Evolutionary conservation across 176 grass and related monocot species (phyloP).

Genomic region (Ensete glaucum): DNA sequence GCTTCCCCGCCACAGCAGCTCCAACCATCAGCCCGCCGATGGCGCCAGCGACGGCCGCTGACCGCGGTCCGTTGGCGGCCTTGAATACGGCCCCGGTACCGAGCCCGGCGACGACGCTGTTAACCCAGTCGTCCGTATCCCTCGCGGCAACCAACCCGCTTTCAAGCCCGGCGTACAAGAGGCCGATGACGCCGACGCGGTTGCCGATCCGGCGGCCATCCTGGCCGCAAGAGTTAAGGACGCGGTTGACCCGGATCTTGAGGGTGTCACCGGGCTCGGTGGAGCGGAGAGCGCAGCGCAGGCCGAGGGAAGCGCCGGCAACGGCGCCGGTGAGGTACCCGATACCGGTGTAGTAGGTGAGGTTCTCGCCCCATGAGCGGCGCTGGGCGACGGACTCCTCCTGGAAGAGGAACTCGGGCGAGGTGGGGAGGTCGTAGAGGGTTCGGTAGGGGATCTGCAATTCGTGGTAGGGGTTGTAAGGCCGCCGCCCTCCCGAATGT

Average conservation of each 20-base stretch:
- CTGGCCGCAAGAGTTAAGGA: slow-evolving; percentile 10
- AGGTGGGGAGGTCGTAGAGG: background rate
- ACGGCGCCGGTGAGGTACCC: slow-evolving; percentile 1
- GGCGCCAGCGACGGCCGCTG: slow-evolving; percentile 3
- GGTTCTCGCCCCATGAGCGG: slow-evolving; percentile 15
- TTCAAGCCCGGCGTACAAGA: slow-evolving; percentile 1
- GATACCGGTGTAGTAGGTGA: slow-evolving; percentile 12
- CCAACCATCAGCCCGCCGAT: slow-evolving; percentile 4
- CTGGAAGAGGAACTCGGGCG: slow-evolving; percentile 15
- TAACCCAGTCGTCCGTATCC: slow-evolving; percentile 8
- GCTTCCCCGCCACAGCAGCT: slow-evolving; percentile 5
- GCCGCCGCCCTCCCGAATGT: background rate
- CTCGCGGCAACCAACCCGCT: background rate
- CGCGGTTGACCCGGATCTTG: slow-evolving; percentile 7
- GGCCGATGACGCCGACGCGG: background rate
- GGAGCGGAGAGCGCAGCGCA: background rate
- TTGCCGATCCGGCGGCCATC: slow-evolving; percentile 10
- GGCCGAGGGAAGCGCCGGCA: background rate
- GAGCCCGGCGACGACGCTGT: slow-evolving; percentile 5
- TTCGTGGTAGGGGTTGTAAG: slow-evolving; percentile 5
- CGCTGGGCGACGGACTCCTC: slow-evolving; percentile 1
- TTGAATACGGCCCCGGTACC: slow-evolving; percentile 4
- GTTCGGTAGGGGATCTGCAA: background rate
- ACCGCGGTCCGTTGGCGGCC: background rate
- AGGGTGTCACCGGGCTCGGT: background rate